Percentiles rank a stretch among this genome's conserved stretches.
Conservation (phyloP, 2,329 filamentous ascomycete genomes). For the Colletotrichum sp. region DNA sequence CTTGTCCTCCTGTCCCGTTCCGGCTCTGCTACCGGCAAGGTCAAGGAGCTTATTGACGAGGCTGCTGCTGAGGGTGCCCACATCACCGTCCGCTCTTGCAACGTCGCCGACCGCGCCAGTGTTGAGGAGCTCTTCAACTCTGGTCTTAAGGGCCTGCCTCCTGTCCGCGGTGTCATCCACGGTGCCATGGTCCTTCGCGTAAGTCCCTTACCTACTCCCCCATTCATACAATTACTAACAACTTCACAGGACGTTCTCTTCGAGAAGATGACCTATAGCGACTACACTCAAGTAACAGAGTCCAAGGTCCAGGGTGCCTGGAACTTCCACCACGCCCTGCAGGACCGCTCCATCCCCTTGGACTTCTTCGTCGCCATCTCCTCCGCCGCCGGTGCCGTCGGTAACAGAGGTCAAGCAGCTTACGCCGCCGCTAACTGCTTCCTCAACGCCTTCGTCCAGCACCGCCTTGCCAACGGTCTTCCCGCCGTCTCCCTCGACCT, state of each 20-base stretch:
- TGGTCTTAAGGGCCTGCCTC: conserved; percentile 33
- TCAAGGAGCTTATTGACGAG: conserved; percentile 40
- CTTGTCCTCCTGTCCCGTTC: conserved; percentile 55
- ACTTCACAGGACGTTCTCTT: conserved; percentile 48
- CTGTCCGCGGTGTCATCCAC: conserved; percentile 49
- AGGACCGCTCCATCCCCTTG: conserved; percentile 33
- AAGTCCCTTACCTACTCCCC: not conserved
- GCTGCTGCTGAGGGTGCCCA: conserved; percentile 42
- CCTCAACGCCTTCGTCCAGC: conserved; percentile 46
- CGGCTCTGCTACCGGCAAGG: conserved; percentile 43
- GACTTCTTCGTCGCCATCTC: conserved; percentile 64
- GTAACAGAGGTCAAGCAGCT: conserved; percentile 56
- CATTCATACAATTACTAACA: not conserved
- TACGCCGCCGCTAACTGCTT: conserved; percentile 58
- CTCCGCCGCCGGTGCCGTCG: conserved; percentile 55
- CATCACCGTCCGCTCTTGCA: conserved; percentile 51
- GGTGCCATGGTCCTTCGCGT: conserved; percentile 47
- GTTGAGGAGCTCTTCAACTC: conserved; percentile 20
- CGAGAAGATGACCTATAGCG: conserved; percentile 56
- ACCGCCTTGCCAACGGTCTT: conserved; percentile 44
- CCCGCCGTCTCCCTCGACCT: conserved; percentile 56
- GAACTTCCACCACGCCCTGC: conserved; percentile 56
- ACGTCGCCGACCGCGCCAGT: conserved; percentile 46
- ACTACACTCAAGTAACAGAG: conserved; percentile 52
- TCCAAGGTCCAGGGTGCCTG: conserved; percentile 59